These are phyloP conservation scores for Lophium mytilinum DNA, from an alignment of 495 filamentous ascomycete species.

Conservation along the genomic window DNA sequence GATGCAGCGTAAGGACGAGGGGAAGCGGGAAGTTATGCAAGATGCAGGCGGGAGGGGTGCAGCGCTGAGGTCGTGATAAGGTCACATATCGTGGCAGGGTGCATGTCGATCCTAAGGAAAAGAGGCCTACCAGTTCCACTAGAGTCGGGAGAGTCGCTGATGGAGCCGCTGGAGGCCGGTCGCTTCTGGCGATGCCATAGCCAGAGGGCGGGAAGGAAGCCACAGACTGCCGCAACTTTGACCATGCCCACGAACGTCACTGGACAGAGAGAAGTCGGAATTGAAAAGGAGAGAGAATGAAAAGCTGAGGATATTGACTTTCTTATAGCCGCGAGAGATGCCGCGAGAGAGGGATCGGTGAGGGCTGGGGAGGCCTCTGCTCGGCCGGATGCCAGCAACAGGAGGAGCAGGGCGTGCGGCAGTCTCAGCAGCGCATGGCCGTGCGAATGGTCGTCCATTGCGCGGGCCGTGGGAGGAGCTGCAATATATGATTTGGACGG, in stretches of 20 bases:
- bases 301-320: not conserved
- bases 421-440: conserved; percentile 11
- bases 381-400: conserved; percentile 1
- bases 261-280: not conserved
- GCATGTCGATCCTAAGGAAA: not conserved
- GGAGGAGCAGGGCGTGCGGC: conserved; percentile 17
- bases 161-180: not conserved
- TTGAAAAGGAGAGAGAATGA: not conserved
- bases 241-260: conserved; percentile 25
- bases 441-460: conserved; percentile 25
- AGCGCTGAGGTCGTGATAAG: not conserved
- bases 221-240: conserved; percentile 22
- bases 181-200: conserved; percentile 8
- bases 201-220: conserved; percentile 23
- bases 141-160: not conserved
- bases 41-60: not conserved
- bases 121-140: conserved; percentile 6
- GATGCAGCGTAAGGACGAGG: not conserved
- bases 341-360: not conserved
- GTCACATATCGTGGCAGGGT: not conserved
- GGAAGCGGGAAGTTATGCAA: not conserved
- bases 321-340: conserved; percentile 5
- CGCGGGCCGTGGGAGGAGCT: conserved; percentile 7
- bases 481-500: conserved; percentile 10
- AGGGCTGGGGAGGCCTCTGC: conserved; percentile 11